Base-by-base conservation (phyloP, 176 grass and related monocot genomes). In the Aegilops longissima region DNA sequence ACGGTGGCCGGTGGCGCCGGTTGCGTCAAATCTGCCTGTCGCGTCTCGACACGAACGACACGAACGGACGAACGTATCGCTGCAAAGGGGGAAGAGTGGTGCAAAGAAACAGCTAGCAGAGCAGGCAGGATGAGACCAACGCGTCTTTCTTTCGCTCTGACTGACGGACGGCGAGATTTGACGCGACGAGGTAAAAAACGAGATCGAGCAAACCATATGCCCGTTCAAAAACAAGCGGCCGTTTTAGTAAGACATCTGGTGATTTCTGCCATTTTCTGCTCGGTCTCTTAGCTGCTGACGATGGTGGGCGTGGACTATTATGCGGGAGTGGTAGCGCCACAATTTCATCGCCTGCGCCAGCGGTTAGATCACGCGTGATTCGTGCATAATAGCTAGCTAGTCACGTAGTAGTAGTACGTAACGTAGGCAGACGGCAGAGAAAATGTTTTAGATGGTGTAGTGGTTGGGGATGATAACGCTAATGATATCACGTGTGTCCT, bases 401-500 rank as follows among this genome's bases (percentile, higher is more conserved):
- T 7, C 51, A 18, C 51, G 51, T 7, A 52, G 12, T 6, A 52
- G 12, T 12, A 6, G 10, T 24, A 42, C 27, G 27, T 27, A 27
- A 27, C n/a, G 39, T 23, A 27, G 1, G 69, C 36, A 23, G 36
- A 23, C 36, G 5, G 30, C 16, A 25, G 23, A 74, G 4, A 66
- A 54, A 45, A 78, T 52, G 70, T 78, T 82, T 80, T 82, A 77
- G 63, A 21, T 66, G 77, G 82, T 85, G 90, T 10, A 82, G 90
- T 82, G 71, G 90, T 88, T 88, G 90, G 20, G 24, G 74, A 23
- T 4, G 85, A 81, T 83, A 80, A 62, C 5, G 85, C 45, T 34
- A 21, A 59, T 88, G 78, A 35, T 56, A 71, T 77, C 83, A 18
- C 35, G 20, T 66, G 27, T 40, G 52, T 56, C 23, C 52, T 52